Evolutionary conservation across 1,284 basidiomycete genomes (phyloP).

Genomic region (Leccinum subrobustum): DNA sequence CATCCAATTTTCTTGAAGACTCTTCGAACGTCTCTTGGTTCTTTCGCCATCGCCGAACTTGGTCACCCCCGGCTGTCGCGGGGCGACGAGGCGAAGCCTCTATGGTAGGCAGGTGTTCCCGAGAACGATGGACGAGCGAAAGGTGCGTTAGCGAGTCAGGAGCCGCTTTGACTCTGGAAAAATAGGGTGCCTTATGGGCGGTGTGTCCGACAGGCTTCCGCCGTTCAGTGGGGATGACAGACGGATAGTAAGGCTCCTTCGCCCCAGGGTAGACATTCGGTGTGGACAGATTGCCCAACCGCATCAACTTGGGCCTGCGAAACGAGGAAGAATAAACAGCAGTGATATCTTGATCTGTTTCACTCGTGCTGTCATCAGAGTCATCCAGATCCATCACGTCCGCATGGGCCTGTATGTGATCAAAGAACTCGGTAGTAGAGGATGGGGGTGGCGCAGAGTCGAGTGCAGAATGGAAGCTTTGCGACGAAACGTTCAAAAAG

Average conservation of each 20-base stretch:
- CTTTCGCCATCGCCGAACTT: slow-evolving; percentile 34
- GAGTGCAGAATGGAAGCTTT: slow-evolving; percentile 40
- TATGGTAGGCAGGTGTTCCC: slow-evolving; percentile 26
- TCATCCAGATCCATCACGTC: slow-evolving; percentile 67
- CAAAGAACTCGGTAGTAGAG: slow-evolving; percentile 70
- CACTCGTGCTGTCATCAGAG: slow-evolving; percentile 35
- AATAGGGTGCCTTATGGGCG: slow-evolving; percentile 29
- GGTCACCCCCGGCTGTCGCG: slow-evolving; percentile 19
- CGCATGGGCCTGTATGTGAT: slow-evolving; percentile 64
- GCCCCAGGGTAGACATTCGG: slow-evolving; percentile 33
- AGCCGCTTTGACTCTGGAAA: slow-evolving; percentile 30
- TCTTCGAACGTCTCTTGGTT: slow-evolving; percentile 47
- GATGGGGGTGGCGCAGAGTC: slow-evolving; percentile 57
- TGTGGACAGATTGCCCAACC: slow-evolving; percentile 40
- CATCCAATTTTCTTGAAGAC: slow-evolving; percentile 63
- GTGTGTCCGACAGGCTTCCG: slow-evolving; percentile 41
- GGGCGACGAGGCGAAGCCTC: slow-evolving; percentile 21
- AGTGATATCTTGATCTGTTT: slow-evolving; percentile 31
- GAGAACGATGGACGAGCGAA: slow-evolving; percentile 32
- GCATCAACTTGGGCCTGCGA: slow-evolving; percentile 38
- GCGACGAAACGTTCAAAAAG: slow-evolving; percentile 37
- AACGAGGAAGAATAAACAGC: slow-evolving; percentile 29
- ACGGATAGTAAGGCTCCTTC: slow-evolving; percentile 32
- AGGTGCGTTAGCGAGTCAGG: slow-evolving; percentile 33
- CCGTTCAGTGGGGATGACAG: slow-evolving; percentile 28